These are phyloP conservation scores for Colletotrichum paranaense DNA, from an alignment of 2,329 filamentous ascomycete genomes.

Conservation along the genomic window DNA sequence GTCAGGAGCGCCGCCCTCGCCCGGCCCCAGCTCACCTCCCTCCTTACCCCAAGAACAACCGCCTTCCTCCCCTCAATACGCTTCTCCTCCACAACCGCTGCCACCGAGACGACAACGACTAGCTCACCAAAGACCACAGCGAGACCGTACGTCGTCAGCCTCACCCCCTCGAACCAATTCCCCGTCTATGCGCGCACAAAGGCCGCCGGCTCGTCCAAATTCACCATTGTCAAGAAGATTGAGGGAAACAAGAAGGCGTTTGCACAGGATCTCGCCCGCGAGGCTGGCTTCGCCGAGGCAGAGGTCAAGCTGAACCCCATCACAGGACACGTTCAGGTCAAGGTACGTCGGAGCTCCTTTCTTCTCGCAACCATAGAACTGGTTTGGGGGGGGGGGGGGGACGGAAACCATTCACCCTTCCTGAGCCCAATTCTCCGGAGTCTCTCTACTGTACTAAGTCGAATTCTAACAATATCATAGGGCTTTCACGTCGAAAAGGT, in stretches of 20 bases:
- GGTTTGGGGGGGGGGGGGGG: no score
- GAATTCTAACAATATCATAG: constrained; percentile 1
- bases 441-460: neutral
- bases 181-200: constrained; percentile 82
- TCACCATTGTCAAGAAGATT: constrained; percentile 82
- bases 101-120: constrained; percentile 7
- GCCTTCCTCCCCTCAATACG: constrained; percentile 23
- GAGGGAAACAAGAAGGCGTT: constrained; percentile 77
- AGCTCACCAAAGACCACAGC: constrained; percentile 42
- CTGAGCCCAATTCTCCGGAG: no score
- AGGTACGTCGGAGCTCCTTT: constrained; percentile 59
- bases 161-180: constrained; percentile 77
- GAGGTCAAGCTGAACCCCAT: constrained; percentile 66
- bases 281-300: constrained; percentile 66
- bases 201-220: constrained; percentile 78
- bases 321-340: constrained; percentile 81
- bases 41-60: constrained; percentile 7
- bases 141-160: constrained; percentile 75
- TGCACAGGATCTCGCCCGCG: constrained; percentile 69
- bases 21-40: neutral
- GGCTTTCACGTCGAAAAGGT: constrained; percentile 25
- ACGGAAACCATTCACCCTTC: neutral
- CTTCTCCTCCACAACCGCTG: constrained; percentile 28
- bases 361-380: neutral
- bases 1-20: neutral